A percentile compares a stretch with the other conserved stretches of the same genome.
Conservation (phyloP, 1,284 basidiomycete species). For the Pascua sp. region DNA sequence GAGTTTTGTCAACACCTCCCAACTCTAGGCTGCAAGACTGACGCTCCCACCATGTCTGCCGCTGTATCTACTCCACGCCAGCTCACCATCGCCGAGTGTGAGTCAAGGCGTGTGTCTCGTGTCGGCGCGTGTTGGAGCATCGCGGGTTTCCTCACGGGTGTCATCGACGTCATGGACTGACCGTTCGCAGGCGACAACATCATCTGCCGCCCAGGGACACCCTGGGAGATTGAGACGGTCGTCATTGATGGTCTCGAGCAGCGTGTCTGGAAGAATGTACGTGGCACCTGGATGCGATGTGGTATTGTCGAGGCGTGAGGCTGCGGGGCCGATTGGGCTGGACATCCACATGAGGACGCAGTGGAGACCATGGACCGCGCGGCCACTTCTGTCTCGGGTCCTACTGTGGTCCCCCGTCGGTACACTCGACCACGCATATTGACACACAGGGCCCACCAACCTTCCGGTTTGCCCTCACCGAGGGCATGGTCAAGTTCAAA, state of each 20-base stretch:
- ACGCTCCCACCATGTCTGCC: neutral
- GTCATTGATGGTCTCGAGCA: slow-evolving; percentile 23
- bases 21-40: too few relatives aligned
- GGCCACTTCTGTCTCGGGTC: too few relatives aligned
- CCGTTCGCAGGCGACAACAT: slow-evolving; percentile 32
- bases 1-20: too few relatives aligned
- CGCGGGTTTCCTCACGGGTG: too few relatives aligned
- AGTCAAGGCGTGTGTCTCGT: neutral
- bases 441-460: slow-evolving; percentile 26
- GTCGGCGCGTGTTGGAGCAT: too few relatives aligned
- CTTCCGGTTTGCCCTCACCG: slow-evolving; percentile 32
- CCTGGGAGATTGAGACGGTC: slow-evolving; percentile 36
- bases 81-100: slow-evolving; percentile 8
- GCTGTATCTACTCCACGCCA: neutral
- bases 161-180: neutral
- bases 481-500: slow-evolving; percentile 17
- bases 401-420: neutral
- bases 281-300: neutral
- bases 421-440: neutral
- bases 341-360: too few relatives aligned
- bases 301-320: too few relatives aligned
- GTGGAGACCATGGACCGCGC: too few relatives aligned
- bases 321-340: too few relatives aligned
- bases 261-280: slow-evolving; percentile 41
- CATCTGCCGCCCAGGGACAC: slow-evolving; percentile 34